phyloP scores from a whole-genome alignment of 805 yeast species.

The Pichia paraexigua region DNA sequence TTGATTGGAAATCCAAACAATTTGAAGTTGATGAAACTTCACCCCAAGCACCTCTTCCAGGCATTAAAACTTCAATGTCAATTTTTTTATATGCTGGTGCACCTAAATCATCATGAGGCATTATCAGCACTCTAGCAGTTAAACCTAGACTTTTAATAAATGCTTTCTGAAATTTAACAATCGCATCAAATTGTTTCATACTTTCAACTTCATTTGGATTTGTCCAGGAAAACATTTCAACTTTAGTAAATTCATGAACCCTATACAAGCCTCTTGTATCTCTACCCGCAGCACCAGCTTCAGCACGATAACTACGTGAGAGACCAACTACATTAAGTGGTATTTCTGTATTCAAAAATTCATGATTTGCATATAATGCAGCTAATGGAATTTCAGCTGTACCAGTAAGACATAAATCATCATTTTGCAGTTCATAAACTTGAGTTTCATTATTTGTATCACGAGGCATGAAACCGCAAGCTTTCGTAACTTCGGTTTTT shows the following conservation, averaged over 20 bases:
- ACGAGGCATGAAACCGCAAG: constrained; percentile 93
- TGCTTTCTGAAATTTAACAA: constrained; percentile 57
- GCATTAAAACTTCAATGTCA: constrained; percentile 98
- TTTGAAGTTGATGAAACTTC: constrained; percentile 88
- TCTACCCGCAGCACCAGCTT: constrained; percentile 93
- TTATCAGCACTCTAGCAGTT: constrained; percentile 70
- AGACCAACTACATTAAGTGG: constrained; percentile 69
- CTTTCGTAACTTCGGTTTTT: constrained; percentile 63
- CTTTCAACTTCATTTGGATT: constrained; percentile 31
- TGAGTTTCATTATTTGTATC: constrained; percentile 84
- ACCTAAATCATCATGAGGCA: constrained; percentile 90
- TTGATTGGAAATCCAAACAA: constrained; percentile 84
- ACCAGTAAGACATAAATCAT: constrained; percentile 66
- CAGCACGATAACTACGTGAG: constrained; percentile 85
- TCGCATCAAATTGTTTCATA: constrained; percentile 43
- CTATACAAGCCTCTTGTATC: constrained; percentile 89
- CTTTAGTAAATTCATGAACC: constrained; percentile 94
- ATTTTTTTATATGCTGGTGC: constrained; percentile 88
- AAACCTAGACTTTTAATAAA: constrained; percentile 64
- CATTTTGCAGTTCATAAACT: constrained; percentile 51
- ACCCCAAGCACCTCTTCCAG: constrained; percentile 89
- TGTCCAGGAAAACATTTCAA: constrained; percentile 80
- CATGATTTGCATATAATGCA: constrained; percentile 53
- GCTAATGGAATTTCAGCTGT: constrained; percentile 96
- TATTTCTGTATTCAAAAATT: constrained; percentile 25